phyloP scores from a whole-genome alignment of 2,329 filamentous ascomycete species.

The Penicillium sp. region DNA sequence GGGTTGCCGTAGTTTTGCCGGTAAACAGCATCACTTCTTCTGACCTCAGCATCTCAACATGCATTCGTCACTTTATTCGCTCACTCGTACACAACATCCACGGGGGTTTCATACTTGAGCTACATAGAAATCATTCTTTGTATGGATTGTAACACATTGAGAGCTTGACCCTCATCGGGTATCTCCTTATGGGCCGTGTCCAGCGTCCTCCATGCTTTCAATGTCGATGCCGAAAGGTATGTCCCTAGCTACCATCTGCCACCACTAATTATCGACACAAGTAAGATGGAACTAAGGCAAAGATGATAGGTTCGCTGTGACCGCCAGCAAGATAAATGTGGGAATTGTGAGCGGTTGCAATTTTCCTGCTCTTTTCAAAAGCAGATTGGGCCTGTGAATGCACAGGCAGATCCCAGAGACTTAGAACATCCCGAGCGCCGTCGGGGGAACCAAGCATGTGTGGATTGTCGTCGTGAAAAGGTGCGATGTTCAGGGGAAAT shows the following conservation, averaged over 20 bases:
- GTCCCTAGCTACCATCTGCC: not conserved
- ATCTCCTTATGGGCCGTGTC: conserved; percentile 3
- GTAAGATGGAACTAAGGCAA: not conserved
- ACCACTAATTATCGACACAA: not conserved
- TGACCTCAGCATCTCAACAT: not conserved
- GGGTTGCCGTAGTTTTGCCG: conserved; percentile 5
- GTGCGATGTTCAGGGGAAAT: conserved; percentile 8
- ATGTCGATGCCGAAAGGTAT: conserved; percentile 14
- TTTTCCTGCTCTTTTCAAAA: conserved; percentile 10
- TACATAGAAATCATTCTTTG: not conserved
- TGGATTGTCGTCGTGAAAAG: conserved; percentile 9
- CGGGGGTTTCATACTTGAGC: not conserved
- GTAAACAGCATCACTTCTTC: not conserved
- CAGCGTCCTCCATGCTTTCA: conserved; percentile 11
- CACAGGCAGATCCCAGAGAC: not conserved
- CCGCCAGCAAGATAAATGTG: conserved; percentile 3
- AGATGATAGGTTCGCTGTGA: conserved; percentile 10
- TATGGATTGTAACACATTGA: not conserved
- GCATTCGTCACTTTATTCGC: not conserved
- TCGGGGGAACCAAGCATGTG: conserved; percentile 6
- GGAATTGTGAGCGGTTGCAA: conserved; percentile 8
- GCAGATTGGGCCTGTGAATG: not conserved
- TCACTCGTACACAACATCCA: not conserved
- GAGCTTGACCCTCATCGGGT: not conserved
- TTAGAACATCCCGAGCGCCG: conserved; percentile 7